Conservation (phyloP, 148 eudicot species). For the Nepenthes mirabilis region DNA sequence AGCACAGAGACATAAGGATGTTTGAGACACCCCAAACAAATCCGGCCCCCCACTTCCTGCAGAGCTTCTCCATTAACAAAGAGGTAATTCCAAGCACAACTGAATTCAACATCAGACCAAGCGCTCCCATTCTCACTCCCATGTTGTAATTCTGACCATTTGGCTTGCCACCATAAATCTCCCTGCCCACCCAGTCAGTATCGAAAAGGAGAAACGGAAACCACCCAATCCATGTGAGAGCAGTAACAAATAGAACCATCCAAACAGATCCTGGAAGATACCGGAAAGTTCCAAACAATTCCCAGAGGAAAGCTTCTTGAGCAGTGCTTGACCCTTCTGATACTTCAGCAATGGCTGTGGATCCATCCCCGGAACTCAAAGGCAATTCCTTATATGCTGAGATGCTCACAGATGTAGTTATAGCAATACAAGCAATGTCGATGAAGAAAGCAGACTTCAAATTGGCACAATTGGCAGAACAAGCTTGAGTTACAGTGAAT, state of each 20-base stretch:
- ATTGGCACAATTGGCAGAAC: constrained; percentile 73
- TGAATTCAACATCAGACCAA: constrained; percentile 91
- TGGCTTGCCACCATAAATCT: constrained; percentile 85
- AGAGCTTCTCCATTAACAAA: constrained; percentile 83
- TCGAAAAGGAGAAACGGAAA: constrained; percentile 93
- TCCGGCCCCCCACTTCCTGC: constrained; percentile 80
- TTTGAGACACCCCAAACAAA: constrained; percentile 90
- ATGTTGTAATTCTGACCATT: constrained; percentile 53
- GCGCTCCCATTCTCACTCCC: constrained; percentile 92
- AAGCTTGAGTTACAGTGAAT: constrained; percentile 68
- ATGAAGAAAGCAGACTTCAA: constrained; percentile 81
- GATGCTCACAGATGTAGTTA: constrained; percentile 7
- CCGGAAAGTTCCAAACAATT: constrained; percentile 73
- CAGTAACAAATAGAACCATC: constrained; percentile 73
- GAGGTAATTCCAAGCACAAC: constrained; percentile 80
- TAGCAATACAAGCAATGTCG: constrained; percentile 42
- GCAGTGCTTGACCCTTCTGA: constrained; percentile 3
- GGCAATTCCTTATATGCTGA: constrained; percentile 69
- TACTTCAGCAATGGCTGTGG: constrained; percentile 18
- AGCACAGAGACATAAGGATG: constrained; percentile 73
- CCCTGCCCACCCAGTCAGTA: constrained; percentile 99
- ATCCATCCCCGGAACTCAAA: constrained; percentile 11
- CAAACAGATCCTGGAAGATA: constrained; percentile 71
- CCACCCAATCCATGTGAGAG: constrained; percentile 95
- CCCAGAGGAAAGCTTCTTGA: constrained; percentile 90